Evolutionary conservation across 1,139 yeast genomes (phyloP).

Genomic region (Debaryomycetaceae sp.): DNA sequence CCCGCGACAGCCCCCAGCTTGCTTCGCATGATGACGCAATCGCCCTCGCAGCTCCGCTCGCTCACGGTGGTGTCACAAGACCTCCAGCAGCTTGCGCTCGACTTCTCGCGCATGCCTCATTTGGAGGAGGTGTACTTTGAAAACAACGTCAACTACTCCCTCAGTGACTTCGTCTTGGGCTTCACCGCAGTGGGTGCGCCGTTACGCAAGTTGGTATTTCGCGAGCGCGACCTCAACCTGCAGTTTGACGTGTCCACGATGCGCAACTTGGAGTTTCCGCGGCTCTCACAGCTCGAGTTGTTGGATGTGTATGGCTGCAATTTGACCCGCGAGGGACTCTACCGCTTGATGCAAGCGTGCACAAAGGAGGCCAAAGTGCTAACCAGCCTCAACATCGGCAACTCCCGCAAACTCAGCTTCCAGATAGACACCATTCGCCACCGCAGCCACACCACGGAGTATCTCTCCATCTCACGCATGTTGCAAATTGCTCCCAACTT

Average conservation of each 20-base stretch:
- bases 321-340: constrained; percentile 28
- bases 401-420: constrained; percentile 28
- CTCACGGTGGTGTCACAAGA: constrained; percentile 11
- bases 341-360: constrained; percentile 23
- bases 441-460: background rate
- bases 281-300: constrained; percentile 19
- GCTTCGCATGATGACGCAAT: background rate
- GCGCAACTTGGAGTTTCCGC: constrained; percentile 19
- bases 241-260: constrained; percentile 25
- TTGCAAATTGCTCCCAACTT: constrained; percentile 22
- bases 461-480: constrained; percentile 16
- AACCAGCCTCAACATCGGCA: constrained; percentile 24
- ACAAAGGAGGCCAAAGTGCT: constrained; percentile 15
- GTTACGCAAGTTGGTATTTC: constrained; percentile 26
- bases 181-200: constrained; percentile 13
- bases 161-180: constrained; percentile 25
- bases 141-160: constrained; percentile 27
- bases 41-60: background rate
- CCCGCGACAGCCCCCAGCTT: background rate
- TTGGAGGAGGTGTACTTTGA: constrained; percentile 27
- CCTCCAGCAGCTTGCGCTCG: constrained; percentile 6
- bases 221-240: constrained; percentile 23
- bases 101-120: constrained; percentile 7
- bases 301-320: constrained; percentile 35
- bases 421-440: constrained; percentile 21